Evolutionary conservation across 805 yeast species (phyloP), one percentile per base, ranked within the genome.

Genomic region (Schwanniomyces polymorphus): DNA sequence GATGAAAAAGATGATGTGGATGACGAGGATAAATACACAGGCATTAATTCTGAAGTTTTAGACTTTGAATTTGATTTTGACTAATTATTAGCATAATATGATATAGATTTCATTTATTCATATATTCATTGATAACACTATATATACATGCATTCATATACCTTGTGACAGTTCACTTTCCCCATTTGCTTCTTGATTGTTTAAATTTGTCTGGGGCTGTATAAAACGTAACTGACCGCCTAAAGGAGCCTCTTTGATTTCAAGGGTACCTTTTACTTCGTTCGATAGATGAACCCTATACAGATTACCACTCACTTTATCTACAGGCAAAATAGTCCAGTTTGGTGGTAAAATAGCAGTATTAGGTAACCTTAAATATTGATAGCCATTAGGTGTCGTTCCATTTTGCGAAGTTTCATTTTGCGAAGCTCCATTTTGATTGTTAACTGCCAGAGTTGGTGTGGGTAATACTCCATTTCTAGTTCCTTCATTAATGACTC

Each of bases 261-360:
- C 43, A 26, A 63, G 44, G 4, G 49, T 49, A 16, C 62, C 67
- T 35, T 48, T 38, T 31, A 50, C 47, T 27, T 16, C 12, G 9
- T 42, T 49, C 2, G 68, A 61, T 26, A 61, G 45, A 31, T 48
- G 53, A 16, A 64, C 62, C 17, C 35, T 44, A 35, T 57, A 59
- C 27, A 42, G 42, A 8, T 45, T 50, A 3, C 39, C 44, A 7
- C 29, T 29, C 3, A 51, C 26, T 38, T 31, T 48, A 34, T 49
- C 51, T 11, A 65, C 42, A 2, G 72, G 71, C 31, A 67, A 46
- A 8, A 64, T 25, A 2, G 62, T 50, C 69, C 70, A 65, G 28
- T 59, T 59, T 3, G 67, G 69, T 2, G 72, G 72, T 9, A 64
- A 31, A 2, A 63, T 27, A 3, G 70, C 65, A 23, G 54, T 55